Evolutionary conservation across 192 early-diverging fungal species (phyloP).

Genomic region (Entomortierella beljakovae): DNA sequence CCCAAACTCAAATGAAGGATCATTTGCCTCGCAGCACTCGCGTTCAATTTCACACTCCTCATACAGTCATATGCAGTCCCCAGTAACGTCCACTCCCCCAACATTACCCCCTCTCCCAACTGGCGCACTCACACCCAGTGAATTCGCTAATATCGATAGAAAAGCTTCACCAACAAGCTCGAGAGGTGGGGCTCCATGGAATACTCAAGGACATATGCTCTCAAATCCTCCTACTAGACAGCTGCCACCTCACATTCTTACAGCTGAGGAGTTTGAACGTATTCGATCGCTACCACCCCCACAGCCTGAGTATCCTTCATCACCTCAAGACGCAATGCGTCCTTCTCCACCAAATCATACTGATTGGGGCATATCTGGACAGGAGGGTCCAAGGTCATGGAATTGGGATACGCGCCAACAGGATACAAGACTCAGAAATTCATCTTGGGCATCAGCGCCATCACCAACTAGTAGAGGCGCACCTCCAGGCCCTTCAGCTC

Average conservation of each 20-base stretch:
- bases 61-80: constrained; percentile 15
- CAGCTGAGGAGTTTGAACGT: constrained; percentile 13
- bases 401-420: constrained; percentile 15
- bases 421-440: constrained; percentile 25
- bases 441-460: constrained; percentile 27
- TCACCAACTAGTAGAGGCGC: constrained; percentile 11
- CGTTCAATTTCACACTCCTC: constrained; percentile 42
- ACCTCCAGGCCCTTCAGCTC: constrained; percentile 1
- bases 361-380: constrained; percentile 25
- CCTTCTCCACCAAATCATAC: constrained; percentile 19
- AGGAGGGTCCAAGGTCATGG: constrained; percentile 17
- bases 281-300: constrained; percentile 4
- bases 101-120: neutral
- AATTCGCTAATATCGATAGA: neutral
- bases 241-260: neutral
- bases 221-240: neutral
- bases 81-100: neutral
- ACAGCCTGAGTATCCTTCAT: constrained; percentile 18
- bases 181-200: constrained; percentile 5
- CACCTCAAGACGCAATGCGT: constrained; percentile 13
- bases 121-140: neutral
- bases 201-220: constrained; percentile 8
- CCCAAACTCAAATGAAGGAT: constrained; percentile 2
- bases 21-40: constrained; percentile 10
- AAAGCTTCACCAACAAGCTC: neutral